Conservation (phyloP, 2,329 filamentous ascomycete species). For the Aspergillus niger region DNA sequence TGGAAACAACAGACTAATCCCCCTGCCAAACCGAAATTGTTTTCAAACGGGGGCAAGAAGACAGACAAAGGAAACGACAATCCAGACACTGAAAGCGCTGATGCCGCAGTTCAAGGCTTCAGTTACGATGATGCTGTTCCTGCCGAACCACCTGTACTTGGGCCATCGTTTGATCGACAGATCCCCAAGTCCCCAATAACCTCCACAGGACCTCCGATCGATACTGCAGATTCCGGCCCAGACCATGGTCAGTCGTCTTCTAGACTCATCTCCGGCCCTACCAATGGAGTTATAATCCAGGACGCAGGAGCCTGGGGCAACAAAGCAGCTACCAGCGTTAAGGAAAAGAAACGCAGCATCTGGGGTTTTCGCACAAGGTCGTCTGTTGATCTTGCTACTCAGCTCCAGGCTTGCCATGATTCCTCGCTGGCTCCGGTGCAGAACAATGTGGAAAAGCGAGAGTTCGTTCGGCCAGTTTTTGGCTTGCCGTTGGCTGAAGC, state of each 20-base stretch:
- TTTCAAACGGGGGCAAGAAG: conserved; percentile 31
- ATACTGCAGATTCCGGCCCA: conserved; percentile 31
- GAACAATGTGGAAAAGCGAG: conserved; percentile 51
- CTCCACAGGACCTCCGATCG: conserved; percentile 31
- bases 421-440: conserved; percentile 52
- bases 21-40: conserved; percentile 28
- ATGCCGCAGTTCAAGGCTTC: conserved; percentile 47
- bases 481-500: conserved; percentile 84
- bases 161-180: conserved; percentile 40
- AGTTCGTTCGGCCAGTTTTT: conserved; percentile 72
- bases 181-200: conserved; percentile 38
- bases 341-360: conserved; percentile 77
- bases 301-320: conserved; percentile 86
- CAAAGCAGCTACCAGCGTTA: conserved; percentile 64
- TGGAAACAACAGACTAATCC: conserved; percentile 22
- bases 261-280: conserved; percentile 77
- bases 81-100: conserved; percentile 38
- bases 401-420: conserved; percentile 37
- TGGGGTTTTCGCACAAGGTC: conserved; percentile 67
- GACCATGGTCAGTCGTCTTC: conserved; percentile 32
- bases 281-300: conserved; percentile 80
- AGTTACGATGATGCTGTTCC: conserved; percentile 61
- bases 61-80: conserved; percentile 40
- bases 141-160: conserved; percentile 59
- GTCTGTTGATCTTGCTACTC: conserved; percentile 64